Base-by-base conservation (phyloP, 2,329 filamentous ascomycete species). In the Periglandula ipomoeae region DNA sequence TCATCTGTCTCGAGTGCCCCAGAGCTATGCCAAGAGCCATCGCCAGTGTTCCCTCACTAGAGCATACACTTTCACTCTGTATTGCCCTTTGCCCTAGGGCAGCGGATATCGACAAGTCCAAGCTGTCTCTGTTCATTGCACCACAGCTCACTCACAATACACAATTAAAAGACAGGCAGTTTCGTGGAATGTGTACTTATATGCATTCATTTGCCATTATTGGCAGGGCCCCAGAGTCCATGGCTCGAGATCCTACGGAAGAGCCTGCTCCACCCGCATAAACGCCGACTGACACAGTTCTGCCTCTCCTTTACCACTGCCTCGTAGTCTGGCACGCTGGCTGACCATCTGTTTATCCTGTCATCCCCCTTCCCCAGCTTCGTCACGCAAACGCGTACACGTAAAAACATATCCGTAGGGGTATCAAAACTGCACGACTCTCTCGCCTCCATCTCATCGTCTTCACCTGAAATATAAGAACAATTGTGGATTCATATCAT, bases 351-450 rank as follows among this genome's bases (percentile, higher is more conserved):
- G 9, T 34, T 15, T 24, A 10, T 24, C 13, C 40, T 40, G 17
- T 11, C 30, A 17, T 43, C 20, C 38, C 23, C 39, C 32, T 42
- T 20, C 38, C 13, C 45, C 37, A 23, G 13, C 15, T 23, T 24
- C 11, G 13, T n/a, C 30, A 46, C n/a, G 19, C 17, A 37, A 43
- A 32, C n/a, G 24, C 19, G 45, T 19, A 50, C 37, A 27, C 22
- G 17, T 22, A 15, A 24, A 35, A 27, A 46, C 35, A 34, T 32
- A 41, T 42, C 19, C 35, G 30, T 46, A 40, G 23, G 49, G 49
- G 49, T 51, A 51, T 51, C 49, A 48, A 48, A 46, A 51, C 42
- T 32, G 19, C 2, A 38, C 32, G 38, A 38, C 27, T n/a, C 17
- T 22, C 20, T 37, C 32, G 35, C 43, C 43, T 46, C 43, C 43